Evolutionary conservation across 1,139 yeast species (phyloP), one percentile per base, ranked within the genome.

Genomic region (Sugiyamaella paludigena): DNA sequence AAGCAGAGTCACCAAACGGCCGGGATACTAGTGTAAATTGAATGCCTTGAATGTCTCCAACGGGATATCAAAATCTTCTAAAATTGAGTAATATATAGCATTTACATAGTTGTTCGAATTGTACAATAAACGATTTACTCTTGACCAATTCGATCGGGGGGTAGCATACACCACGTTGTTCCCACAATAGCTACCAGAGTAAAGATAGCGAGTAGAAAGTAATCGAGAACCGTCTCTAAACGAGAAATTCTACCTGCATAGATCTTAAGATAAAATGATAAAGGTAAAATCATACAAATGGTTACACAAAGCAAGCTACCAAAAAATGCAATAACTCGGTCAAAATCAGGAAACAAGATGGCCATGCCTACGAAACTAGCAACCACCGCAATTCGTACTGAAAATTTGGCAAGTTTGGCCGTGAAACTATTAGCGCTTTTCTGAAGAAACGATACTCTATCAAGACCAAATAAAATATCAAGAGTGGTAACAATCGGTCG

Each of bases 221-320:
- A 67, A 49, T 85, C 75, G 7, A 72, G 52, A 1, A 65, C 7
- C 46, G 56, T 69, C 52, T 78, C 79, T 33, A 60, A 49, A 2
- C 55, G 51, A 4, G 76, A 65, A 40, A 84, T 64, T 16, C 78
- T 77, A 11, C 72, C 69, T 11, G 68, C 64, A 61, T 83, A 84
- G 36, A 86, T 72, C 49, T 72, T 73, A 56, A 83, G 67, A 64
- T 88, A 86, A 66, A 89, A 89, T 37, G 79, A 61, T 12, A 86
- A 71, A 2, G 97, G 97, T 28, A 88, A 73, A 2, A 87, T 79
- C 52, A 89, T 71, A 63, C 97, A 91, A 40, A 89, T 83, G 1
- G 84, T 76, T 63, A 85, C 85, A 59, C 96, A 87, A 45, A 91
- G 73, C 2, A 89, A 81, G 33, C 92, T 80, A 3, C 97, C 97